Base-by-base conservation (phyloP, 352 stramenopile species). In the Pythium biforme region DNA sequence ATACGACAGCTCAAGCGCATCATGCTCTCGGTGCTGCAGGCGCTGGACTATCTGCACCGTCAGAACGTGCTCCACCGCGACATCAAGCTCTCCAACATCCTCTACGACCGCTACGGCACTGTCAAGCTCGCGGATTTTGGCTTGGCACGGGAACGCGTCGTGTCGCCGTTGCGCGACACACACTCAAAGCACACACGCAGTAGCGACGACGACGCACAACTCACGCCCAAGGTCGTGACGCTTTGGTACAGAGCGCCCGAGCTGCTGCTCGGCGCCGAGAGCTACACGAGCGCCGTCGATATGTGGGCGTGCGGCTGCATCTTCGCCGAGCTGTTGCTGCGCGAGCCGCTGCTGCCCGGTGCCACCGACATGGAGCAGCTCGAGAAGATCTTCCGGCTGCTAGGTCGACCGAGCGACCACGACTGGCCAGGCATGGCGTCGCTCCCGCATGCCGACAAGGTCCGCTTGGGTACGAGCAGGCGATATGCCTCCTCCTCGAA, bases 231-330 rank as follows among this genome's bases (percentile, higher is more conserved):
- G 48, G 86, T 99, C 31, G 97, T 99, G 10, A 99, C 97, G 40
- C 85, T 99, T 6, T 99, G 97, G 97, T 99, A 99, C 75, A 89
- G 97, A 9, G 92, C 97, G 27, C 97, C 97, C 0, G 97, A 99
- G 79, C 99, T 99, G 58, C 73, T 99, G 34, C 83, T 99, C 0
- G 97, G 97, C 11, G 80, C 68, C 33, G 75, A 81, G 15, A 72
- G 76, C 50, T 99, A 99, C 72, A 83, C 81, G 1, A 73, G 82
- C 11, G 89, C 93, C 6, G 92, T 98, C 54, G 95, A 98, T 70
- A 86, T 97, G 75, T 98, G 92, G 92, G 74, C 77, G 4, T 78
- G 73, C 19, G 79, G 79, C n/a, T 85, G 75, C 51, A 81, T 89
- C 50, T 89, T 85, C 51, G 79, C 64, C 15, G 79, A 89, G 55